Base-by-base conservation (phyloP, 2,329 filamentous ascomycete genomes). In the Teratosphaeria gauchensis region DNA sequence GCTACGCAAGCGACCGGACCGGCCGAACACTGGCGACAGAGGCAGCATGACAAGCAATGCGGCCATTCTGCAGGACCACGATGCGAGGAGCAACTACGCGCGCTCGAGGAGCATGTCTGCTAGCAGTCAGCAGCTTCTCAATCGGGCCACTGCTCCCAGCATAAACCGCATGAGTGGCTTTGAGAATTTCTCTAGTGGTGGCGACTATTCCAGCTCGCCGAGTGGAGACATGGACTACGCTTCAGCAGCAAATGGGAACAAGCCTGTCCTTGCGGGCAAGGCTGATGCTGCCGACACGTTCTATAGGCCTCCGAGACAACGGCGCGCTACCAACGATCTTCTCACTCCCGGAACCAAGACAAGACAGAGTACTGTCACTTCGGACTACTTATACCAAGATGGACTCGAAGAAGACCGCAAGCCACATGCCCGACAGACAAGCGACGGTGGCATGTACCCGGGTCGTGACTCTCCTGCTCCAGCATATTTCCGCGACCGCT, bases 11-110 rank as follows among this genome's bases (percentile, higher is more conserved):
- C 62, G 69, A 4, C 64, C 63, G 12, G 60, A 68, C 38, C 58
- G 66, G 30, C 59, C 62, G 11, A 48, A 51, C 14, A 61, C 55
- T 48, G 61, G 84, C 54, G 83, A 82, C 61, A 81, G 90, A 61
- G 85, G 88, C 67, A 96, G 90, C 69, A 88, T 94, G 72, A 81
- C 89, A 56, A 96, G 90, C 4, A 90, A 85, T 63, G 83, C 88
- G 35, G 89, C 85, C 19, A 96, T 96, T 82, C 77, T 96, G 56
- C 63, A 64, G 19, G 65, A 66, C 53, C 54, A 63, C 21, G 63
- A 63, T 56, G 58, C 57, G 6, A 59, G 65, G 21, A 63, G 59
- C 35, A 59, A 56, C 24, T 64, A 62, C 51, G 66, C 64, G 54
- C 76, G 83, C 54, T 77, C 81, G 16, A 75, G 84, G 56, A 86